Evolutionary conservation across 257 asterid genomes (phyloP).

Genomic region (Solanum chmielewskii): DNA sequence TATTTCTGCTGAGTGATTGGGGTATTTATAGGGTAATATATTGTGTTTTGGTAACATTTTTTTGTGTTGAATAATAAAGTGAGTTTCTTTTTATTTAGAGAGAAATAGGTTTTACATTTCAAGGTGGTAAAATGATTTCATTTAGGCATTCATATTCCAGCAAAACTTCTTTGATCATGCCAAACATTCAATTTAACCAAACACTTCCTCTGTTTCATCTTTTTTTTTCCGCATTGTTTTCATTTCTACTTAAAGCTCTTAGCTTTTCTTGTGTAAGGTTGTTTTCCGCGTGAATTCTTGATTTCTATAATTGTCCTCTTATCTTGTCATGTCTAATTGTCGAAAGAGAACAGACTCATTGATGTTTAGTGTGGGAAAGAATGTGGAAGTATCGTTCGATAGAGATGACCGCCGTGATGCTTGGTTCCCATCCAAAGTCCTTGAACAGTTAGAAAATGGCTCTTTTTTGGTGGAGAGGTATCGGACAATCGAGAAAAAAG

Average conservation of each 20-base stretch:
- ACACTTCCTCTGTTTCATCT: background rate
- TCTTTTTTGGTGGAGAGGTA: conserved; percentile 28
- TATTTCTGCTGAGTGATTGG: background rate
- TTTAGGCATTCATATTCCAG: background rate
- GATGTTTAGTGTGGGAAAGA: conserved; percentile 48
- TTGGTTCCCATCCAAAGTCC: conserved; percentile 56
- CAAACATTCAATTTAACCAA: background rate
- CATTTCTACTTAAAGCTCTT: background rate
- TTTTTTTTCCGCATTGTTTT: background rate
- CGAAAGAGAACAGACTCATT: conserved; percentile 42
- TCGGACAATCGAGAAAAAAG: background rate
- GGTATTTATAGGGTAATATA: background rate
- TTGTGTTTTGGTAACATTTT: background rate
- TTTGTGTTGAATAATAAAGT: background rate
- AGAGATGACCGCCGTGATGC: conserved; percentile 27
- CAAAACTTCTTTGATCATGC: background rate
- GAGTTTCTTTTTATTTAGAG: background rate
- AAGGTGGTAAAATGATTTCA: background rate
- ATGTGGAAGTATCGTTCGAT: conserved; percentile 59
- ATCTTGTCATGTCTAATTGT: conserved; percentile 8
- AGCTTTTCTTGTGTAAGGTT: background rate
- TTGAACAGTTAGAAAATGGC: conserved; percentile 25
- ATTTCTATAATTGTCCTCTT: background rate
- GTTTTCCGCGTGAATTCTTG: background rate
- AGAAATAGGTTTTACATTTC: background rate